phyloP scores from a whole-genome alignment of 441 rosid genomes.

The Biscutella laevigata region DNA sequence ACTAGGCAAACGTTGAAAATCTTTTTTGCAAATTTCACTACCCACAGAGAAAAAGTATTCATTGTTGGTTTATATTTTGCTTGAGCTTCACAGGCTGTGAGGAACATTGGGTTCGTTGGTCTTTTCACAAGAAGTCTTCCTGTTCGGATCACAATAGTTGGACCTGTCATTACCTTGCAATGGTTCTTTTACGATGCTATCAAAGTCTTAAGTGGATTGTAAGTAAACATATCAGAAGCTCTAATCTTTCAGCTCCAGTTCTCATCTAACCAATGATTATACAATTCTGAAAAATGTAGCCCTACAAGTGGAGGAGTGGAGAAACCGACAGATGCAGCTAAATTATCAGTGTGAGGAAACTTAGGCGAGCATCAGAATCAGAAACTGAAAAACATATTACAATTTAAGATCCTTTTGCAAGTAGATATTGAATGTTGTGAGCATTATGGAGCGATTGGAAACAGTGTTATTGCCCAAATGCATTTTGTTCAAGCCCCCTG shows the following conservation, averaged over 20 bases:
- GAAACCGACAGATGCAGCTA: slow-evolving; percentile 19
- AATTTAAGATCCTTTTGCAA: slow-evolving; percentile 7
- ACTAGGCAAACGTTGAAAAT: too few relatives aligned
- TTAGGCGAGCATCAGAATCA: not conserved
- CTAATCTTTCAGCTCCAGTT: not conserved
- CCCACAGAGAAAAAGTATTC: not conserved
- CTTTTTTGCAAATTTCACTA: too few relatives aligned
- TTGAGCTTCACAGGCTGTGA: slow-evolving; percentile 46
- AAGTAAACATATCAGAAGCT: slow-evolving; percentile 28
- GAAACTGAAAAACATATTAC: not conserved
- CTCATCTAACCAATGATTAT: slow-evolving; percentile 8
- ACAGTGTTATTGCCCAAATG: not conserved
- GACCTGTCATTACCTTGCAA: slow-evolving; percentile 63
- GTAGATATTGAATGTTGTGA: not conserved
- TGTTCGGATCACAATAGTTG: slow-evolving; percentile 54
- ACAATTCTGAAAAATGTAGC: slow-evolving; percentile 9
- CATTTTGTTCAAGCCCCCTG: not conserved
- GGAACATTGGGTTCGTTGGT: slow-evolving; percentile 55
- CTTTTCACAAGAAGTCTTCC: slow-evolving; percentile 73
- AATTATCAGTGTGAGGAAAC: slow-evolving; percentile 16
- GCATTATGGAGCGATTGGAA: not conserved
- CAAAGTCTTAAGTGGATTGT: slow-evolving; percentile 64
- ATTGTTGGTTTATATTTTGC: not conserved
- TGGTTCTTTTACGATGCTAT: slow-evolving; percentile 68
- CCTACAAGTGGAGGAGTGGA: slow-evolving; percentile 31